These are phyloP conservation scores for Boletus rubescentipes DNA, from an alignment of 768 basidiomycete species.

Conservation along the genomic window DNA sequence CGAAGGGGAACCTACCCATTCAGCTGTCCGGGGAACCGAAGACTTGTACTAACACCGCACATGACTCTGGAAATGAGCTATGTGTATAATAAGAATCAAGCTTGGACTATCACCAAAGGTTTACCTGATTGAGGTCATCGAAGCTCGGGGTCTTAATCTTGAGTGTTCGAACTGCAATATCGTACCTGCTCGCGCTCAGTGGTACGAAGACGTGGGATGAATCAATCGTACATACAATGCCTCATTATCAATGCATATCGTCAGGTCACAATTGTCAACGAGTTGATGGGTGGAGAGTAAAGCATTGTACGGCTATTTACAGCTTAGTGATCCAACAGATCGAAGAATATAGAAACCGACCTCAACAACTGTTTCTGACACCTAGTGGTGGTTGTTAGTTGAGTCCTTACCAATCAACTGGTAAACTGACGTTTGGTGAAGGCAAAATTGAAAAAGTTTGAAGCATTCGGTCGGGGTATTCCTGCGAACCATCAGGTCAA, in stretches of 20 bases:
- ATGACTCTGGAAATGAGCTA: constrained; percentile 85
- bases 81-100: not conserved
- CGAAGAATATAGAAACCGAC: constrained; percentile 24
- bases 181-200: constrained; percentile 50
- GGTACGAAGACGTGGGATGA: not conserved
- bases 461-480: constrained; percentile 50
- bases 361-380: constrained; percentile 57
- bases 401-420: not conserved
- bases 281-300: constrained; percentile 85
- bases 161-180: constrained; percentile 64
- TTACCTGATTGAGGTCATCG: constrained; percentile 66
- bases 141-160: constrained; percentile 67
- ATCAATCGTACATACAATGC: constrained; percentile 54
- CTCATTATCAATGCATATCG: constrained; percentile 85
- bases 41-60: constrained; percentile 90
- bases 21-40: constrained; percentile 91
- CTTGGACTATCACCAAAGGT: not conserved
- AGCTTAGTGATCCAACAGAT: constrained; percentile 7
- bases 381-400: constrained; percentile 23
- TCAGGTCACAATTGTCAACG: constrained; percentile 83
- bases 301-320: constrained; percentile 71
- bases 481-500: constrained; percentile 41
- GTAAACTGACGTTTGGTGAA: constrained; percentile 48
- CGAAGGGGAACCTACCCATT: constrained; percentile 59
- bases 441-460: constrained; percentile 55